These are phyloP conservation scores for Amaranthus cruentus DNA, from an alignment of 148 eudicot species.

Conservation along the genomic window DNA sequence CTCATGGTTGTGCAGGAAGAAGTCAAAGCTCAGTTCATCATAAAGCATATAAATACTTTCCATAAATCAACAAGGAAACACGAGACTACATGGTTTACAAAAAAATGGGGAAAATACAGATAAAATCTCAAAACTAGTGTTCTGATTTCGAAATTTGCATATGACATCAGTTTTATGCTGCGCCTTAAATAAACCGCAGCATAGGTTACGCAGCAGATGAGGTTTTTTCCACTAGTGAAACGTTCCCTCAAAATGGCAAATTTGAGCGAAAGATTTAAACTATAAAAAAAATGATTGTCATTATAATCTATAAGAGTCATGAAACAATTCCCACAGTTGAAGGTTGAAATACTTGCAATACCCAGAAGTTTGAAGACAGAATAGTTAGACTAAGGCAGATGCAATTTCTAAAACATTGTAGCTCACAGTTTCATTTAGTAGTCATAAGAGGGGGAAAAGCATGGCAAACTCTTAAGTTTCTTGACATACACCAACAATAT, in stretches of 20 bases:
- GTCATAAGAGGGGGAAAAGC: slow-evolving; percentile 3
- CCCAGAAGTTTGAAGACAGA: slow-evolving; percentile 3
- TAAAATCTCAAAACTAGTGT: background rate
- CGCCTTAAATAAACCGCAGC: too few relatives aligned
- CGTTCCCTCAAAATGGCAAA: too few relatives aligned
- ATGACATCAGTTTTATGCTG: too few relatives aligned
- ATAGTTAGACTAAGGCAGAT: background rate
- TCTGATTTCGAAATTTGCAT: background rate
- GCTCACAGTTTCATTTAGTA: background rate
- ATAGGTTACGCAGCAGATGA: too few relatives aligned
- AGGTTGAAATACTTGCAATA: slow-evolving; percentile 2
- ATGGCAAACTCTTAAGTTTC: background rate
- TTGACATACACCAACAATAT: slow-evolving; percentile 4
- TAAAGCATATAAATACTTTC: too few relatives aligned
- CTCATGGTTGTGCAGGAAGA: background rate
- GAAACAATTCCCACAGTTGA: background rate
- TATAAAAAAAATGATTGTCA: too few relatives aligned
- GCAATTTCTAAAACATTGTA: background rate
- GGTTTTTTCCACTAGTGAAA: too few relatives aligned
- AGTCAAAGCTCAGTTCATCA: too few relatives aligned
- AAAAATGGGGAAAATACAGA: background rate
- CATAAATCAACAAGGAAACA: too few relatives aligned
- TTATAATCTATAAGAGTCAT: background rate
- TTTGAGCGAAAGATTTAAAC: too few relatives aligned
- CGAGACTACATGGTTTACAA: background rate